Percentiles rank a stretch among this genome's conserved stretches.
Evolutionary conservation across 2,329 filamentous ascomycete genomes (phyloP).

Genomic region (Beauveria australis): DNA sequence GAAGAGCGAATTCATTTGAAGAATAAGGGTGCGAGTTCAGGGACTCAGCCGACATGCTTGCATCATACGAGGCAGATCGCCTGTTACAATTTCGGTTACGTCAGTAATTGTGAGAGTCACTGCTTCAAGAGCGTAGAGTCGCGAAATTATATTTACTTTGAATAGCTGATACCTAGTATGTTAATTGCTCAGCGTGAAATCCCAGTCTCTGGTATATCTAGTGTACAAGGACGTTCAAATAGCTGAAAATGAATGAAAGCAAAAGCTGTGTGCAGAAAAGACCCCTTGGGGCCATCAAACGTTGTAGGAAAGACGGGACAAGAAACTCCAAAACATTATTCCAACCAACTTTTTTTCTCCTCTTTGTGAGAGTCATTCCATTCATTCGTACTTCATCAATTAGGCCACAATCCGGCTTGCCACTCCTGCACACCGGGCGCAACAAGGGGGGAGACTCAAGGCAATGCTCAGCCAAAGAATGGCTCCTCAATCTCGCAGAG

Average conservation of each 20-base stretch:
- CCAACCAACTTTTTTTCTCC: neutral
- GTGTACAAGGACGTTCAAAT: neutral
- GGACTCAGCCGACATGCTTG: no score
- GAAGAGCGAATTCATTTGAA: no score
- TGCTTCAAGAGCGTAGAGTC: neutral
- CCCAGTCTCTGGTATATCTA: constrained; percentile 3
- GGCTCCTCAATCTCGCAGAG: constrained; percentile 9
- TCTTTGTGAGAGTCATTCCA: neutral
- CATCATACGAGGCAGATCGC: no score
- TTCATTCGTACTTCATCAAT: neutral
- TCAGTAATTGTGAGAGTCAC: neutral
- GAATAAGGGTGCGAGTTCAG: no score
- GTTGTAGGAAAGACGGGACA: neutral
- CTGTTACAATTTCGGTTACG: no score
- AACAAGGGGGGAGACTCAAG: neutral
- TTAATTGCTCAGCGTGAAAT: neutral
- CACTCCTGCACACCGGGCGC: neutral
- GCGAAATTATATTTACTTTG: neutral
- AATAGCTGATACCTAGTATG: neutral
- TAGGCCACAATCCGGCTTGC: neutral
- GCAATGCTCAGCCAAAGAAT: constrained; percentile 1
- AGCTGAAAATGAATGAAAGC: neutral
- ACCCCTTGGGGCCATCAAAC: neutral
- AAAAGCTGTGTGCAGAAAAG: neutral
- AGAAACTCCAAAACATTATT: neutral